Conservation (phyloP, 2,329 filamentous ascomycete species). For the Sclerotinia borealis region DNA sequence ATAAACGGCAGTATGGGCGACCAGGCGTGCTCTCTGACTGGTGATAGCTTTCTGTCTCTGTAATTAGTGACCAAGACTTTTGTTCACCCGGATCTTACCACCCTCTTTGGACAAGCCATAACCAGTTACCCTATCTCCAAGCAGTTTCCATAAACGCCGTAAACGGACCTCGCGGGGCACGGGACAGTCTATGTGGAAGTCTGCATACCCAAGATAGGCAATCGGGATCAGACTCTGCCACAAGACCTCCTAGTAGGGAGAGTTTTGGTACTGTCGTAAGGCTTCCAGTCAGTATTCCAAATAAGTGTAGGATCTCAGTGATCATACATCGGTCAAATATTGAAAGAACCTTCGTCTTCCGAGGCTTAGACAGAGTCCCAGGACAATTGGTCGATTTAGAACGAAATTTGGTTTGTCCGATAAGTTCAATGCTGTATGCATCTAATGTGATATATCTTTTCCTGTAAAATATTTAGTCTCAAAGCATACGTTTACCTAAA, state of each 20-base stretch:
- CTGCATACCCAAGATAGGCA: not conserved
- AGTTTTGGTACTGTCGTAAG: not conserved
- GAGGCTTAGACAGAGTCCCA: not conserved
- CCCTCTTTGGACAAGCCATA: not conserved
- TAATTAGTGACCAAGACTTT: constrained; percentile 1
- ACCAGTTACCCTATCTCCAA: not conserved
- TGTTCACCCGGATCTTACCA: not conserved
- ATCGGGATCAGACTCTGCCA: not conserved
- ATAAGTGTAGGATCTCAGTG: not conserved
- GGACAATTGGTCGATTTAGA: not conserved
- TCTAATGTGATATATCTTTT: not conserved
- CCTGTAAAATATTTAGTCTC: constrained; percentile 5
- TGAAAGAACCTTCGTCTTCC: not conserved
- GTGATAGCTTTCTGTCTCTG: not conserved
- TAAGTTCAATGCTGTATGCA: not conserved
- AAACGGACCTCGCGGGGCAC: not conserved
- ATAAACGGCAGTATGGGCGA: not conserved
- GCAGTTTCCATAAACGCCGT: not conserved
- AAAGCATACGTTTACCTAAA: not conserved
- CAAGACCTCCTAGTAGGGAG: not conserved
- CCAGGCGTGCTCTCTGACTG: not conserved
- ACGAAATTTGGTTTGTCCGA: not conserved
- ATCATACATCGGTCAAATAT: not conserved
- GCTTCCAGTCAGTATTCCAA: not conserved
- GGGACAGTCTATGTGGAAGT: not conserved